Base-by-base conservation (phyloP, 2,329 filamentous ascomycete species). In the Talaromyces sp. region DNA sequence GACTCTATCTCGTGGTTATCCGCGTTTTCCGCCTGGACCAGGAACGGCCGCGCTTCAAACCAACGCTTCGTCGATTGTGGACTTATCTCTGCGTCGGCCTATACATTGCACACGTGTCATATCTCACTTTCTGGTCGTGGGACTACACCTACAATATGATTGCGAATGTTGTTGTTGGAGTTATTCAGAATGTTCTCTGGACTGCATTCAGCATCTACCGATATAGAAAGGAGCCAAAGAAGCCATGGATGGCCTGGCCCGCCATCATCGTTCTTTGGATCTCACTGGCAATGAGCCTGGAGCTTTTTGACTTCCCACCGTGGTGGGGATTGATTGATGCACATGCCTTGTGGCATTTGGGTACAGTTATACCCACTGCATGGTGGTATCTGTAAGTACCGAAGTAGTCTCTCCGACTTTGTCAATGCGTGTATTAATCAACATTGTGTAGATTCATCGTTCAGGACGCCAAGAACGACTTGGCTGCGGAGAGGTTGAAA, bases 91-190 rank as follows among this genome's bases (percentile, higher is more conserved):
- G 95, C 75, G 75, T 86, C 31, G 68, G 79, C 14, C 79, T 96
- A 61, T 99, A 96, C 77, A 73, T 84, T 31, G 81, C 85, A 63
- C 95, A 99, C 75, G 87, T 97, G 57, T 85, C 82, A 54, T 99
- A 97, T 76, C 84, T 99, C 63, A 92, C 90, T 73, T 87, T 92
- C 70, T 91, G 93, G 83, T 83, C 84, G 19, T 99, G 95, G 91
- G 91, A 98, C 78, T 99, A 99, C 76, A 90, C 90, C 5, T 99
- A 99, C 81, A 99, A 99, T 76, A 98, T 99, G 93, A 88, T 90
- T 1, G 95, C 93, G 60, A 99, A 98, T 73, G 91, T 99, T 22
- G 87, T 85, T 3, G 86, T 90, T 11, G 95, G 95, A 3, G 82
- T 93, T 47, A 77, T 93, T 4, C 89, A 93, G 74, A 97, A 98